These are phyloP conservation scores for Trichomonas tenax DNA, from an alignment of 208 protist genomes.

Conservation along the genomic window DNA sequence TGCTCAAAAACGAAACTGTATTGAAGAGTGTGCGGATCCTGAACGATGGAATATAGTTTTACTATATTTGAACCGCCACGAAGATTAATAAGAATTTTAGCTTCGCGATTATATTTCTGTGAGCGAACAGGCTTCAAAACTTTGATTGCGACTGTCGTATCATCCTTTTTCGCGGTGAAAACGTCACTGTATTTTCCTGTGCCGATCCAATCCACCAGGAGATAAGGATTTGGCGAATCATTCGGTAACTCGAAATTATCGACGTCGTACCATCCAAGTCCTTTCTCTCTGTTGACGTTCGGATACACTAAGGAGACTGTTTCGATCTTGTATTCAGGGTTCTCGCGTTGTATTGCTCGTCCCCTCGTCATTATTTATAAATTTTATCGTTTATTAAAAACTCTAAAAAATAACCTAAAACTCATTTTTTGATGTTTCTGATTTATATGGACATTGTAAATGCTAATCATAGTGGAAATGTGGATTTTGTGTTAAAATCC, in stretches of 20 bases:
- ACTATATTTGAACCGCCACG: constrained; percentile 2
- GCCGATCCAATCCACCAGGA: not conserved
- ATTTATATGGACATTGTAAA: no score
- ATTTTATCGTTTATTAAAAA: no score
- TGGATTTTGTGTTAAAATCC: no score
- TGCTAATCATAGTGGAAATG: no score
- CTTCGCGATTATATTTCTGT: constrained; percentile 14
- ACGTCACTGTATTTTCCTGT: constrained; percentile 17
- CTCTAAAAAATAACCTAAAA: no score
- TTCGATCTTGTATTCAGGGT: not conserved
- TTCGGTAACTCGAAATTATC: not conserved
- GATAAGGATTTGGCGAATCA: not conserved
- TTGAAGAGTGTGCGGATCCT: not conserved
- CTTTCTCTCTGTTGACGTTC: not conserved
- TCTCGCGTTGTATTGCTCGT: not conserved
- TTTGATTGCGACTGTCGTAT: not conserved
- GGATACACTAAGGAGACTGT: not conserved
- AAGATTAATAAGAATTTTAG: constrained; percentile 5
- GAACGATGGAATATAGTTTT: not conserved
- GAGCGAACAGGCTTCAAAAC: not conserved
- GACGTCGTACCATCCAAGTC: not conserved
- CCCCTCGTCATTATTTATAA: not conserved
- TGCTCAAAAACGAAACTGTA: constrained; percentile 17
- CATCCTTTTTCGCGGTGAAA: not conserved
- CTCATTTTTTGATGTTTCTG: no score